These are phyloP conservation scores for Ambrosiella xylebori DNA, from an alignment of 2,329 filamentous ascomycete genomes.

Conservation along the genomic window DNA sequence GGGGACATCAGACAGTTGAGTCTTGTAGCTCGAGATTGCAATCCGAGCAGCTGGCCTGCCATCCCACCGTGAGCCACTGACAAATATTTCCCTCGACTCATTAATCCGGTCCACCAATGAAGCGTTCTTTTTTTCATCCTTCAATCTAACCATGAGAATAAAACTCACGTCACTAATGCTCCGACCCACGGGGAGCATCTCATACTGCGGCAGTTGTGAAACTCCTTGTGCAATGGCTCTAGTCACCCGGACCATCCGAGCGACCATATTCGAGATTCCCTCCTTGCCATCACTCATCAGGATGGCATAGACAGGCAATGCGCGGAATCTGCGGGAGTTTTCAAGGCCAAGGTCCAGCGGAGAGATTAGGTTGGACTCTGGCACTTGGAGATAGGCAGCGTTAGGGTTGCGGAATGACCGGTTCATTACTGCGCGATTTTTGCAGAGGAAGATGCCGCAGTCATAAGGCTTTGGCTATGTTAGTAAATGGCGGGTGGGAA, in stretches of 20 bases:
- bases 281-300: constrained; percentile 54
- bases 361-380: constrained; percentile 41
- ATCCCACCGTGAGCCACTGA: constrained; percentile 66
- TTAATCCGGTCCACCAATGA: constrained; percentile 59
- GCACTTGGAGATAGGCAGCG: constrained; percentile 54
- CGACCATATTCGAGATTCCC: constrained; percentile 53
- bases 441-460: constrained; percentile 74
- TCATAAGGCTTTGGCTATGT: constrained; percentile 52
- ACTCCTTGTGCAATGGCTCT: constrained; percentile 50
- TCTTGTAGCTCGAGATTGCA: constrained; percentile 73
- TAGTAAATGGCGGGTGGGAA: no score
- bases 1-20: constrained; percentile 50
- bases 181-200: constrained; percentile 43
- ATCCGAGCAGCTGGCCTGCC: constrained; percentile 60
- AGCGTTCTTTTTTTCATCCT: constrained; percentile 42
- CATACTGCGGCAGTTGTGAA: constrained; percentile 39
- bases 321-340: constrained; percentile 80
- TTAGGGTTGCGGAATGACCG: constrained; percentile 68
- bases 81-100: constrained; percentile 54
- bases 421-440: constrained; percentile 37
- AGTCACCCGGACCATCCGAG: constrained; percentile 54
- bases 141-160: constrained; percentile 63
- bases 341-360: constrained; percentile 78
- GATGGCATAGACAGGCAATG: constrained; percentile 73
- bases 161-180: constrained; percentile 40